Conservation (phyloP, 139 green algal species). For the Picochlorum sp. region DNA sequence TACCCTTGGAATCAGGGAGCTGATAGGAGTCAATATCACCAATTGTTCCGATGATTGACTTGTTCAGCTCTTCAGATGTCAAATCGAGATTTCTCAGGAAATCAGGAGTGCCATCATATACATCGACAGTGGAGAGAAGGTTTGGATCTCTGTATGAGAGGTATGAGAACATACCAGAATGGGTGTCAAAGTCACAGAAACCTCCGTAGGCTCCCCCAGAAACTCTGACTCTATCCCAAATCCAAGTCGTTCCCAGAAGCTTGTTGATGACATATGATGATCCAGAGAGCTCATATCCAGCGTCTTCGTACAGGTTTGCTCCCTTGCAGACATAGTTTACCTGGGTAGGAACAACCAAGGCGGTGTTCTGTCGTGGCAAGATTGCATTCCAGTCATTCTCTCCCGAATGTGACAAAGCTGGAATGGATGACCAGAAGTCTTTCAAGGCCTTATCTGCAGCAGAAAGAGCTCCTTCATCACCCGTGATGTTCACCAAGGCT, state of each 20-base stretch:
- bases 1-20: constrained; percentile 84
- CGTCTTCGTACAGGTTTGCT: constrained; percentile 90
- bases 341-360: constrained; percentile 90
- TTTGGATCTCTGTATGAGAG: constrained; percentile 95
- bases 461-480: constrained; percentile 68
- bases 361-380: constrained; percentile 68
- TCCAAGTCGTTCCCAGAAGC: constrained; percentile 86
- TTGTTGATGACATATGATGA: constrained; percentile 93
- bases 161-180: constrained; percentile 88
- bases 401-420: constrained; percentile 21
- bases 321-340: constrained; percentile 99
- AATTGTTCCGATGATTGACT: constrained; percentile 94
- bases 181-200: constrained; percentile 94
- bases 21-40: constrained; percentile 92
- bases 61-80: constrained; percentile 73
- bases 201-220: constrained; percentile 92
- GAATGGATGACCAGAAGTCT: constrained; percentile 75
- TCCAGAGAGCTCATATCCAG: constrained; percentile 84
- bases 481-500: constrained; percentile 91
- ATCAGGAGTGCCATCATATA: constrained; percentile 59
- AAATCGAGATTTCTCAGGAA: constrained; percentile 78
- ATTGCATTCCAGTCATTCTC: constrained; percentile 26
- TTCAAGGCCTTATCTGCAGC: constrained; percentile 38
- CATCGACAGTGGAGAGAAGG: constrained; percentile 82
- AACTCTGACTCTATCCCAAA: constrained; percentile 88